Percentiles rank a stretch among this genome's conserved stretches.
phyloP scores from a whole-genome alignment of 169 alveolate species.

The Neospora caninum region DNA sequence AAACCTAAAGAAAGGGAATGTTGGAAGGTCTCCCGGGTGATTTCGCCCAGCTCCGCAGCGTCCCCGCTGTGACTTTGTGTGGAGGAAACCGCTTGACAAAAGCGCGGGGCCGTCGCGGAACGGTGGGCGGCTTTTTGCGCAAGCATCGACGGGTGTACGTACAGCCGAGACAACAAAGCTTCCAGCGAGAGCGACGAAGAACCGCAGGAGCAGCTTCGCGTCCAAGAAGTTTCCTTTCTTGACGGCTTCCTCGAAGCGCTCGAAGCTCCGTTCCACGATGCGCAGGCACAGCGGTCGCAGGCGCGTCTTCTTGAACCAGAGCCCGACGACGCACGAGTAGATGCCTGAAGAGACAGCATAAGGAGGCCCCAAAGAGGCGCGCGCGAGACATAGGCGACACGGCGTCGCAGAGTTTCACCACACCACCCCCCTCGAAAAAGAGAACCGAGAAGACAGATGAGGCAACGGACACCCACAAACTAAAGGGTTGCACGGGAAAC shows the following conservation, averaged over 20 bases:
- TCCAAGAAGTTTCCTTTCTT: slow-evolving; percentile 3
- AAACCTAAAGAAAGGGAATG: too few species aligned
- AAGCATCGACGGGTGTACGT: not conserved
- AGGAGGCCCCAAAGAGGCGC: not conserved
- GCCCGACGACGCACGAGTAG: slow-evolving; percentile 48
- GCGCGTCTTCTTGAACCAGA: slow-evolving; percentile 27
- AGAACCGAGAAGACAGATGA: too few species aligned
- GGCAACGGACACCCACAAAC: not conserved
- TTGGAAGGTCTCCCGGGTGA: too few species aligned
- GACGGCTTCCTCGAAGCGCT: not conserved
- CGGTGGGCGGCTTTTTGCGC: not conserved
- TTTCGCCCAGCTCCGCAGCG: too few species aligned
- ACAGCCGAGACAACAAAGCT: slow-evolving; percentile 10
- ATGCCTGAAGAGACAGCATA: slow-evolving; percentile 14
- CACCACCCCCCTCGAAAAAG: too few species aligned
- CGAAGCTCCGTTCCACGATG: not conserved
- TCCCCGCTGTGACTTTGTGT: too few species aligned
- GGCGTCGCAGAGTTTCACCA: too few species aligned
- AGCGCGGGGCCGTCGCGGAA: too few species aligned
- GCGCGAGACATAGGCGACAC: too few species aligned
- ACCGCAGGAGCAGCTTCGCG: slow-evolving; percentile 32
- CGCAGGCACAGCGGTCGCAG: not conserved
- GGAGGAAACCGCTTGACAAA: too few species aligned
- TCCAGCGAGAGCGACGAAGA: slow-evolving; percentile 41
- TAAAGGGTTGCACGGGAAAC: not conserved